A percentile compares a stretch with the other conserved stretches of the same genome.
Conservation (phyloP, 2,329 filamentous ascomycete species). For the Diaporthe citrichinensis region DNA sequence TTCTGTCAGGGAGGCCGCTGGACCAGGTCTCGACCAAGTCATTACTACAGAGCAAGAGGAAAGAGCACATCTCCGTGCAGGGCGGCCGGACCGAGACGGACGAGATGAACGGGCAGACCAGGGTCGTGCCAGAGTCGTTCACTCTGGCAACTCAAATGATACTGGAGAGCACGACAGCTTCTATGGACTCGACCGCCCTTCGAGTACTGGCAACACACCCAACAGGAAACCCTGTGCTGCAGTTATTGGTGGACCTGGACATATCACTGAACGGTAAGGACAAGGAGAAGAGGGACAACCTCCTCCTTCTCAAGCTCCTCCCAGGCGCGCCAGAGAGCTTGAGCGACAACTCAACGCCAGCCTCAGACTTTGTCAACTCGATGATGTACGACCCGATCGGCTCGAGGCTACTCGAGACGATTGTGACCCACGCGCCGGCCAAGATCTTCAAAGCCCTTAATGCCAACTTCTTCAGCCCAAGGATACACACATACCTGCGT, state of each 20-base stretch:
- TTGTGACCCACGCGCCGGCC: conserved; percentile 84
- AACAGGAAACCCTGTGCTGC: conserved; percentile 92
- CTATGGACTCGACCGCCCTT: conserved; percentile 84
- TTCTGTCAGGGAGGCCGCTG: conserved; percentile 86
- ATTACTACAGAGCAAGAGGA: conserved; percentile 91
- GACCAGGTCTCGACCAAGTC: conserved; percentile 78
- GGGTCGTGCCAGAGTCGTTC: conserved; percentile 85
- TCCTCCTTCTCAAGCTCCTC: conserved; percentile 78
- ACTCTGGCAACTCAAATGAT: conserved; percentile 83
- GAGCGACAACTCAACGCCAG: conserved; percentile 79
- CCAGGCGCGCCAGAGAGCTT: conserved; percentile 82
- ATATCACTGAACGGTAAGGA: conserved; percentile 79
- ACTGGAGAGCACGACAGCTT: conserved; percentile 80
- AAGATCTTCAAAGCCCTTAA: conserved; percentile 94
- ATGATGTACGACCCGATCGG: conserved; percentile 93
- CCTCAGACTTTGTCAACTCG: conserved; percentile 83
- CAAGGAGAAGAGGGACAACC: conserved; percentile 71
- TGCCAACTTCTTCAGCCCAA: conserved; percentile 81
- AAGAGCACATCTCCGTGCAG: conserved; percentile 82
- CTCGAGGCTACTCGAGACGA: conserved; percentile 89
- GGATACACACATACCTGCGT: conserved; percentile 84
- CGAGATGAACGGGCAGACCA: conserved; percentile 60
- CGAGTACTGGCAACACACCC: conserved; percentile 89
- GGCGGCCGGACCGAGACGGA: conserved; percentile 64
- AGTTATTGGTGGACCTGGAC: conserved; percentile 90